phyloP scores from a whole-genome alignment of 306 rosid species.

The Gastrolobium villosum region DNA sequence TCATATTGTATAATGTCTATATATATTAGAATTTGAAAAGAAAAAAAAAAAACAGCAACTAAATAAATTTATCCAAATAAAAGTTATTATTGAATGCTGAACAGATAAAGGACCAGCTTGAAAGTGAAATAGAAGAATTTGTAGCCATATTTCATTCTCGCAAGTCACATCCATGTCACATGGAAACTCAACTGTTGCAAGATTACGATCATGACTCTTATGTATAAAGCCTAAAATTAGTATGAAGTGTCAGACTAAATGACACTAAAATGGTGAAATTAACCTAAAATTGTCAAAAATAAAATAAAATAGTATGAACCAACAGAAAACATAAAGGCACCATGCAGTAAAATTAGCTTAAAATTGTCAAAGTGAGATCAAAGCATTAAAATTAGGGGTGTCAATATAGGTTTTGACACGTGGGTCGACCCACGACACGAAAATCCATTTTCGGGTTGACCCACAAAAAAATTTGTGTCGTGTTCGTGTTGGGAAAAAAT shows the following conservation, averaged over 20 bases:
- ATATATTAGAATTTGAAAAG: background rate
- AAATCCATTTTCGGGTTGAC: too few species aligned
- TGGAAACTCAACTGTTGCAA: too few species aligned
- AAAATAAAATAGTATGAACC: background rate
- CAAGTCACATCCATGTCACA: background rate
- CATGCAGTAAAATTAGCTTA: background rate
- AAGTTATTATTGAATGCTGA: background rate
- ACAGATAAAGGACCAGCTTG: background rate
- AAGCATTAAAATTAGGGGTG: background rate
- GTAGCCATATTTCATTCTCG: background rate
- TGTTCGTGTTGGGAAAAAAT: too few species aligned
- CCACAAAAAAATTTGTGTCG: too few species aligned
- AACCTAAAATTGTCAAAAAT: background rate
- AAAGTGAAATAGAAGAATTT: background rate
- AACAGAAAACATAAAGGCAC: background rate
- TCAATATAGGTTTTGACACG: too few species aligned
- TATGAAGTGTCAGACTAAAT: background rate
- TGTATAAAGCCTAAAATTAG: conserved; percentile 15
- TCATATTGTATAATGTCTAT: background rate
- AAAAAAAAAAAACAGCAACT: background rate
- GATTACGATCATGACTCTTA: background rate
- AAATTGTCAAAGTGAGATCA: background rate
- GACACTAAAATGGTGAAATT: background rate
- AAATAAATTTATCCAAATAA: background rate
- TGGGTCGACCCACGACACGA: too few species aligned